Conservation (phyloP, 106 monocot species). For the Platanthera zijinensis region DNA sequence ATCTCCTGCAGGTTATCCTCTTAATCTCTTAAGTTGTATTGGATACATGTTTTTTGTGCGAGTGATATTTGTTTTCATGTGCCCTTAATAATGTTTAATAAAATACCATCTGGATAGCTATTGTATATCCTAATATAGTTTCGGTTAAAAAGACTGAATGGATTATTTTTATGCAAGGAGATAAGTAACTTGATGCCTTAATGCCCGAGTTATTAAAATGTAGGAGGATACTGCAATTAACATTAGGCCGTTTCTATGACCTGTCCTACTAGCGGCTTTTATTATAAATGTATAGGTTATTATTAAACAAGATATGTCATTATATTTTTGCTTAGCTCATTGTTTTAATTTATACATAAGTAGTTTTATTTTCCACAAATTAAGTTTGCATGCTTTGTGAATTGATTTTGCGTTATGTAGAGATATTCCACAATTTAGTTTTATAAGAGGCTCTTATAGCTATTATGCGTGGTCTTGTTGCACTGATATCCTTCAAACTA, state of each 20-base stretch:
- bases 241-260: not conserved
- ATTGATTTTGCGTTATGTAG: no score
- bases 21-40: not conserved
- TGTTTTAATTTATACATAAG: not conserved
- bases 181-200: not conserved
- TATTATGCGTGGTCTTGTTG: no score
- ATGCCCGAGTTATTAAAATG: not conserved
- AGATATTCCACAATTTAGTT: no score
- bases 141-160: not conserved
- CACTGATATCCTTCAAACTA: no score
- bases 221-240: not conserved
- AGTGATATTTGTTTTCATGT: not conserved
- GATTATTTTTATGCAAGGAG: not conserved
- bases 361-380: no score
- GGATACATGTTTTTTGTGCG: not conserved
- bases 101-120: not conserved
- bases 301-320: not conserved
- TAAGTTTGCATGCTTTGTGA: no score
- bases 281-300: not conserved
- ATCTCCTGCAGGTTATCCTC: conserved; percentile 70
- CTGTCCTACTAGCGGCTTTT: not conserved
- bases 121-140: not conserved
- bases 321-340: not conserved
- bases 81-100: not conserved
- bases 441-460: no score